A percentile compares a stretch with the other conserved stretches of the same genome.
Conservation (phyloP, 2,329 filamentous ascomycete genomes). For the Calonectria montana region DNA sequence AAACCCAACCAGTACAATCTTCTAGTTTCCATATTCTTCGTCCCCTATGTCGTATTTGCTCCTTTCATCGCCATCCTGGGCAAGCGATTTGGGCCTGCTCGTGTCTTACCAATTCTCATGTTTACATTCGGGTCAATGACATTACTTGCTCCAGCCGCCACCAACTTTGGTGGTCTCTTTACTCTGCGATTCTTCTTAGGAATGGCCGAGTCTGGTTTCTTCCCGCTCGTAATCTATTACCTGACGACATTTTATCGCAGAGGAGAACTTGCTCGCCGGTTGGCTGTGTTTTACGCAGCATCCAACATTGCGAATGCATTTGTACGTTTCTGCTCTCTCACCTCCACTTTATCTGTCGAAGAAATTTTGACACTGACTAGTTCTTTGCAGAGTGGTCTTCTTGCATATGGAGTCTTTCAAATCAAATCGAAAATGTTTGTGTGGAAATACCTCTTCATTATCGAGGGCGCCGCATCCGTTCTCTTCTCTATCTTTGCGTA, state of each 20-base stretch:
- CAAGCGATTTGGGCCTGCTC: constrained; percentile 53
- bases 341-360: not conserved
- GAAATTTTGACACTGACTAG: not conserved
- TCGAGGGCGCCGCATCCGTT: constrained; percentile 55
- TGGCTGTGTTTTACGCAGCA: constrained; percentile 67
- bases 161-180: constrained; percentile 58
- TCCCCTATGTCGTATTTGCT: constrained; percentile 61
- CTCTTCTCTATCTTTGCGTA: constrained; percentile 29
- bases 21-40: constrained; percentile 60
- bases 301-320: constrained; percentile 75
- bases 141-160: constrained; percentile 55
- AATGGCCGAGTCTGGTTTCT: constrained; percentile 60
- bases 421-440: constrained; percentile 61
- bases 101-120: constrained; percentile 51
- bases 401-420: constrained; percentile 69
- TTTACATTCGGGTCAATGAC: constrained; percentile 57
- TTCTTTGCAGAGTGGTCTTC: constrained; percentile 59
- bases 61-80: constrained; percentile 60
- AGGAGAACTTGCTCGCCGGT: constrained; percentile 70
- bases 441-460: constrained; percentile 74
- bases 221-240: constrained; percentile 59
- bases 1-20: constrained; percentile 55
- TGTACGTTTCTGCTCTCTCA: not conserved
- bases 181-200: constrained; percentile 54
- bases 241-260: constrained; percentile 66